Evolutionary conservation across 352 stramenopile species (phyloP), one percentile per base, ranked within the genome.

Genomic region (Pythium rishiriense): DNA sequence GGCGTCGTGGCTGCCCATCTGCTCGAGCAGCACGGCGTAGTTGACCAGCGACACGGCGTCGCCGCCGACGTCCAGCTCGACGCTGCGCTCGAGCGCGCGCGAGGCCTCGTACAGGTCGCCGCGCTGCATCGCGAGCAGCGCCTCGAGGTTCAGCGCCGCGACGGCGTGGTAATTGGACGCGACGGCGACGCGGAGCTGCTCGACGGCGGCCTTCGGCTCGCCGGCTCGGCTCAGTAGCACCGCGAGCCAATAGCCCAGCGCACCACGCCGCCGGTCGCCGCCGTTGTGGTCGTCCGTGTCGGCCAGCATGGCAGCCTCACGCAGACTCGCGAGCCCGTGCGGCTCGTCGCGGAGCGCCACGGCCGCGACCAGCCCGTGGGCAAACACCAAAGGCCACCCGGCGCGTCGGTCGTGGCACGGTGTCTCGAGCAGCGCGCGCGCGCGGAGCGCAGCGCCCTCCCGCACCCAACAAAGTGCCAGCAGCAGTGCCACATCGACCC

Each of bases 1-100:
- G 3, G 73, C 70, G 3, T 75, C 64, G 29, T 62, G 69, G 47
- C 81, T 84, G 12, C 43, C 54, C 72, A 91, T 81, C 0, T 43
- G 50, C 15, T 76, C 70, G 45, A 94, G 75, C 35, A 93, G 69
- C 35, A 88, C 53, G 0, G 82, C 78, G 47, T 92, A 90, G 62
- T 94, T 90, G 51, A 87, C 85, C 46, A 94, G 68, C 11, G 81
- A 74, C 11, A 58, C 49, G 0, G 69, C 69, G 37, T 17, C 37
- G 37, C 37, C 37, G 11, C 65, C 65, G 51, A 74, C 72, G 14
- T 92, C 76, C 21, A 93, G 70, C 39, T 83, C 76, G 33, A 94
- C 53, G n/a, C 73, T 65, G 6, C 81, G 74, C 55, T 88, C 73
- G 51, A 94, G 65, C 12, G 77, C 60, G 33, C 75, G 61, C 0